These are phyloP conservation scores for Carex cristatella DNA, from an alignment of 176 grass and related monocot species.

Conservation along the genomic window DNA sequence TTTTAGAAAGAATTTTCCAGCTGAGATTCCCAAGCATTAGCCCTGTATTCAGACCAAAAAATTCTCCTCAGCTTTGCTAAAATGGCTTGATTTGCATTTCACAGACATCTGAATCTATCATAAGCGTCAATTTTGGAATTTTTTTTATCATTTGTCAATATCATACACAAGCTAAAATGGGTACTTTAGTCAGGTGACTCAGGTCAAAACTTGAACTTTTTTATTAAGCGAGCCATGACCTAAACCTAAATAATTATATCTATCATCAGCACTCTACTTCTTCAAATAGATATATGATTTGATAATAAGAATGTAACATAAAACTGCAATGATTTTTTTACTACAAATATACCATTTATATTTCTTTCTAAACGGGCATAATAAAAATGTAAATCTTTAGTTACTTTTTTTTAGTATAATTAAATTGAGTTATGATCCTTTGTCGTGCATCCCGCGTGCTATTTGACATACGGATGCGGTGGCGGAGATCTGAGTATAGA, in stretches of 20 bases:
- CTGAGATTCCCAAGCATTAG: background rate
- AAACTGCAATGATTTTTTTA: background rate
- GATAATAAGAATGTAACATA: background rate
- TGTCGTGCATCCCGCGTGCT: too few species aligned
- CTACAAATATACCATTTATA: background rate
- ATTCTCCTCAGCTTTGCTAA: background rate
- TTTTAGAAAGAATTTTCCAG: background rate
- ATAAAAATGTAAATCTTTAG: background rate
- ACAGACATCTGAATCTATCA: background rate
- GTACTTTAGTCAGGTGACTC: too few species aligned
- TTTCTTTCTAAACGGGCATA: background rate
- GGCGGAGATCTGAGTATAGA: too few species aligned
- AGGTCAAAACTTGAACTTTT: too few species aligned
- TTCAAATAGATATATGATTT: background rate
- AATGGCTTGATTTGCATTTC: background rate
- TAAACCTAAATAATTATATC: too few species aligned
- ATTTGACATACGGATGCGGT: too few species aligned
- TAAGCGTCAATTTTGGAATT: background rate
- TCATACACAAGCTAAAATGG: too few species aligned
- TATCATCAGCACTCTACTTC: too few species aligned
- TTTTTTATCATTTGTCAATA: too few species aligned
- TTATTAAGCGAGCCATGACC: too few species aligned
- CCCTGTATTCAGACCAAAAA: background rate
- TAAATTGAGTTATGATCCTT: background rate
- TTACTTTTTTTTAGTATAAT: background rate